A percentile compares a stretch with the other conserved stretches of the same genome.
phyloP scores from a whole-genome alignment of 495 filamentous ascomycete genomes.

The Evernia prunastri region DNA sequence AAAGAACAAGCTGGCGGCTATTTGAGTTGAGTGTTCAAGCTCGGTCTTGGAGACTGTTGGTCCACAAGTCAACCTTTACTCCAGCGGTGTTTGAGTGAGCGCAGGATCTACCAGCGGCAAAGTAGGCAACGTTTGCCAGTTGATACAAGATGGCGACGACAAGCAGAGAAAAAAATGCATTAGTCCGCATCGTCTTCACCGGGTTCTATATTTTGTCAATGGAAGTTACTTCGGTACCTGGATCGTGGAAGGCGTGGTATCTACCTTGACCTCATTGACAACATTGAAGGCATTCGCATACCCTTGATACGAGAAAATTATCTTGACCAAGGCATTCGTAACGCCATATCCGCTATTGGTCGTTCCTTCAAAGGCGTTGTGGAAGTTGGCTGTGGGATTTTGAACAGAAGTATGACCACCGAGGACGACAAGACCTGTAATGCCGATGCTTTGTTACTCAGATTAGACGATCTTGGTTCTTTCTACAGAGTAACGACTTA shows the following conservation, averaged over 20 bases:
- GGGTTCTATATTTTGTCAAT: constrained; percentile 37
- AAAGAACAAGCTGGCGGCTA: constrained; percentile 55
- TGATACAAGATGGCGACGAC: constrained; percentile 52
- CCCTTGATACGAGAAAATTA: constrained; percentile 58
- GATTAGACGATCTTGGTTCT: neutral
- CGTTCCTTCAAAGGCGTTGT: constrained; percentile 49
- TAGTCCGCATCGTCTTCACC: constrained; percentile 49
- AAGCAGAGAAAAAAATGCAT: constrained; percentile 44
- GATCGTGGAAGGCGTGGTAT: neutral
- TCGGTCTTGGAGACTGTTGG: constrained; percentile 41
- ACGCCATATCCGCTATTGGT: constrained; percentile 47
- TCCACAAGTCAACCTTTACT: neutral
- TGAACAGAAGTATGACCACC: constrained; percentile 51
- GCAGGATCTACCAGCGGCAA: constrained; percentile 38
- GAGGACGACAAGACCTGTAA: constrained; percentile 55
- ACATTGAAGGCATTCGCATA: constrained; percentile 59
- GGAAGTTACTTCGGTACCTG: neutral
- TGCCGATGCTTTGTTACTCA: constrained; percentile 34
- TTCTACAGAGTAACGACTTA: neutral
- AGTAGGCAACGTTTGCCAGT: constrained; percentile 57
- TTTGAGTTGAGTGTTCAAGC: constrained; percentile 45
- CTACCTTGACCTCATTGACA: constrained; percentile 54
- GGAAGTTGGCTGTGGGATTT: constrained; percentile 52
- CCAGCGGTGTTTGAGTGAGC: neutral
- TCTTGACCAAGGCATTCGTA: constrained; percentile 54